Conservation (phyloP, 345 rosid genomes). For the Abelmoschus esculentus region DNA sequence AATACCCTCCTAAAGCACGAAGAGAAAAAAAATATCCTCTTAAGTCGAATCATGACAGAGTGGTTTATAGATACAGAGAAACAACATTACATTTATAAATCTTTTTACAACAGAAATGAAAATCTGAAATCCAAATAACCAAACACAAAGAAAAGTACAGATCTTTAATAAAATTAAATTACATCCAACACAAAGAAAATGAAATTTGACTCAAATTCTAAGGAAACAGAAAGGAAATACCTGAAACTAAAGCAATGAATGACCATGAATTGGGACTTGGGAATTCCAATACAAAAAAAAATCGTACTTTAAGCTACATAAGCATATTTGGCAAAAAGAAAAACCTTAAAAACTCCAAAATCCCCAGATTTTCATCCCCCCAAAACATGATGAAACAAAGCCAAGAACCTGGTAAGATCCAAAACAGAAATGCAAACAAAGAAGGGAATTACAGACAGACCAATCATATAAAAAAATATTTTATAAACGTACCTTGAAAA, state of each 20-base stretch:
- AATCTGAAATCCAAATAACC: background rate
- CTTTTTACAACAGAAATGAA: background rate
- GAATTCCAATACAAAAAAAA: conserved; percentile 14
- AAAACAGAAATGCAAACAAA: background rate
- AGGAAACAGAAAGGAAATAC: background rate
- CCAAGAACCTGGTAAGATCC: background rate
- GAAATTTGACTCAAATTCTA: background rate
- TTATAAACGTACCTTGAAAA: conserved; percentile 34
- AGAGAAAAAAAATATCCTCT: conserved; percentile 28
- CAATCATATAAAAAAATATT: background rate
- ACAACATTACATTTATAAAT: conserved; percentile 15
- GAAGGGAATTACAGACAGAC: background rate
- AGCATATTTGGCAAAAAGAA: conserved; percentile 15
- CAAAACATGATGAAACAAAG: background rate
- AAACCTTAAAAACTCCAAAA: background rate
- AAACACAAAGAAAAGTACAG: background rate
- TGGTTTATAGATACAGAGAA: conserved; percentile 18
- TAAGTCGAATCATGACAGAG: conserved; percentile 20
- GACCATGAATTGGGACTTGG: conserved; percentile 14
- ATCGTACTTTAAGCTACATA: background rate
- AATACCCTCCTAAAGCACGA: conserved; percentile 29
- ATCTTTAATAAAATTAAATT: no score
- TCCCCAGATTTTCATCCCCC: conserved; percentile 1
- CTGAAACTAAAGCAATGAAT: background rate
- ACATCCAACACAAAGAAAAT: no score